Conservation (phyloP, 2,329 filamentous ascomycete genomes). For the Epichloe baconii region DNA sequence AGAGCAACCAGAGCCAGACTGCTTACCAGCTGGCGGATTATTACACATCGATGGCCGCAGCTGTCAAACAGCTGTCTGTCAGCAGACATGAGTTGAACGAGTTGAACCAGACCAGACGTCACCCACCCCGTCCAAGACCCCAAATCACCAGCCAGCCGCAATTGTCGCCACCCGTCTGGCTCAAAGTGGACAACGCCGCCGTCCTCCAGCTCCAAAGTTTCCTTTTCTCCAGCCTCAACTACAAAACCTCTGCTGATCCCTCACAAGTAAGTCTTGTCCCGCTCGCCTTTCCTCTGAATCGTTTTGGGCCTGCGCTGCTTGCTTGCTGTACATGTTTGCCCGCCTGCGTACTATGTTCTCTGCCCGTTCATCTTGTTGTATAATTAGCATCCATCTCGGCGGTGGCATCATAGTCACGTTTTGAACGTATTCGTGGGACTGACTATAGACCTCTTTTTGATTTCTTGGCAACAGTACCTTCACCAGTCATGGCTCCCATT, state of each 20-base stretch:
- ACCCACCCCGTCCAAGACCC: too few relatives aligned
- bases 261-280: background rate
- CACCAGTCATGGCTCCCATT: constrained; percentile 37
- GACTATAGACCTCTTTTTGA: background rate
- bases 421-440: background rate
- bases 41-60: too few relatives aligned
- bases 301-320: background rate
- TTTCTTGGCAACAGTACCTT: background rate
- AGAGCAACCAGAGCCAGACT: background rate
- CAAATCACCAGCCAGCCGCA: background rate
- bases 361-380: background rate
- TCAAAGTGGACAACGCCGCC: constrained; percentile 1
- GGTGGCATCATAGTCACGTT: background rate
- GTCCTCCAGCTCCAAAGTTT: background rate
- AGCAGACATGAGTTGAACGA: too few relatives aligned
- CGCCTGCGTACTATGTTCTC: background rate
- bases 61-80: too few relatives aligned
- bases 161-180: constrained; percentile 3
- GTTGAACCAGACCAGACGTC: too few relatives aligned
- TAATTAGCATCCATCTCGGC: background rate
- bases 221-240: background rate
- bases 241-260: constrained; percentile 1
- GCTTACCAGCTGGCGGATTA: too few relatives aligned
- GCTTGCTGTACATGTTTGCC: too few relatives aligned
- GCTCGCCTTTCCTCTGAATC: background rate